Evolutionary conservation across 768 basidiomycete genomes (phyloP), one percentile per base, ranked within the genome.

Genomic region (Agrocybe pediades): DNA sequence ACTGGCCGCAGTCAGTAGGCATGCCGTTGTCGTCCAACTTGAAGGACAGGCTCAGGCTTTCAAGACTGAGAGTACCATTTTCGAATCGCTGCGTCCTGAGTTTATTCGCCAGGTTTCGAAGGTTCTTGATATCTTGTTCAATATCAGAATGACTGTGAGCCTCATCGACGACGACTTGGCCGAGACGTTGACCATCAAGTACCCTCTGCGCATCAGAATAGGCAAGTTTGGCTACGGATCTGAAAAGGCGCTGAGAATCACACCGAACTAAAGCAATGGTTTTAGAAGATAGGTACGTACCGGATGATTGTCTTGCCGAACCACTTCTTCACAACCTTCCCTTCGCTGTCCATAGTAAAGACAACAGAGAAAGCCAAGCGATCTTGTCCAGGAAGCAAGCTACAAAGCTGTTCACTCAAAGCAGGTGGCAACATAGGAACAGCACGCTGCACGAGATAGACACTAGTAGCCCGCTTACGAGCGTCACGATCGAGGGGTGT

Each of bases 401-500:
- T 96, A 74, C 97, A 99, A 13, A 95, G 79, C 62, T 95, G 86
- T 70, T 98, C 95, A 64, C 88, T 91, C 41, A 99, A 75, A n/a
- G 87, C 79, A 23, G 94, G 93, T 2, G 97, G 97, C 8, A 99
- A 77, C 97, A 99, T 99, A 1, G 96, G 95, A 11, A 98, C 96
- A 19, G 89, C 86, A 50, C 96, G 86, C 69, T 99, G 97, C 23
- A 98, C 86, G 41, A 99, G 88, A 66, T 98, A 98, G 43, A 99
- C 97, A 62, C 91, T 95, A 2, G 95, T 98, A 23, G 95, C 97
- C 54, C 95, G 83, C 72, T 98, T 98, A 60, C 95, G 87, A 36
- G 97, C 97, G 72, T 99, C 97, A 20, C 97, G 92, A 65, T 99
- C 97, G 62, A 99, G 77, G n/a, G 97, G 91, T 9, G 95, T 97